Conservation (phyloP, 805 yeast species). For the Yarrowia keelungensis region DNA sequence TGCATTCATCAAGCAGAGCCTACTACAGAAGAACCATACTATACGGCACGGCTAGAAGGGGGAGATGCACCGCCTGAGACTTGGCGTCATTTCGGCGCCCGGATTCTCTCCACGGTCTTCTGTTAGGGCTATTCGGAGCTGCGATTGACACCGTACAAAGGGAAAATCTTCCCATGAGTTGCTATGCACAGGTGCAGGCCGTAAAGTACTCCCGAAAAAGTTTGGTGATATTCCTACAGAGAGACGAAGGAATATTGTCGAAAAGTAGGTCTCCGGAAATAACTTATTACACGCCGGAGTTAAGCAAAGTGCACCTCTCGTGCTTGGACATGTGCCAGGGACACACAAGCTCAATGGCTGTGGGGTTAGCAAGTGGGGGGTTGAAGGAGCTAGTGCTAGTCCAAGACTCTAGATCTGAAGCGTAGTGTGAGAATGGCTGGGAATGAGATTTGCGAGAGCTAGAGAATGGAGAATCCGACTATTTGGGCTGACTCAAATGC, state of each 20-base stretch:
- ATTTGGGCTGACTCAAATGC: neutral
- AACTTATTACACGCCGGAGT: constrained; percentile 1
- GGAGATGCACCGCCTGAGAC: constrained; percentile 13
- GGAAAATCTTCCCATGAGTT: neutral
- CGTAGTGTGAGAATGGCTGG: too few relatives aligned
- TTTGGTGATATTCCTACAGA: neutral
- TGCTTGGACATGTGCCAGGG: constrained; percentile 9
- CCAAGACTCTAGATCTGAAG: too few relatives aligned
- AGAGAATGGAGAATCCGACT: too few relatives aligned
- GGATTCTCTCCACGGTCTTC: neutral
- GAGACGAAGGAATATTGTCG: too few relatives aligned
- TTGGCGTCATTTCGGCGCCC: constrained; percentile 3
- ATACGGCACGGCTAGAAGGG: constrained; percentile 25
- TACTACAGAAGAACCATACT: neutral
- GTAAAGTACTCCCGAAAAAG: neutral
- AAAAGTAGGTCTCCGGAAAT: neutral
- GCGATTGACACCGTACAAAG: too few relatives aligned
- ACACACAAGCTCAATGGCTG: constrained; percentile 18
- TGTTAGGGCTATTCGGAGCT: too few relatives aligned
- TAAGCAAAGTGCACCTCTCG: constrained; percentile 5
- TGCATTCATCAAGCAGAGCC: neutral
- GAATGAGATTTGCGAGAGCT: too few relatives aligned
- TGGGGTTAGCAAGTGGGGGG: constrained; percentile 21
- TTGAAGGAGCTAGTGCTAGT: too few relatives aligned
- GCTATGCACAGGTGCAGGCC: constrained; percentile 3